Evolutionary conservation across 1,284 basidiomycete species (phyloP), one percentile per base, ranked within the genome.

Genomic region (Cutaneotrichosporon sp.): DNA sequence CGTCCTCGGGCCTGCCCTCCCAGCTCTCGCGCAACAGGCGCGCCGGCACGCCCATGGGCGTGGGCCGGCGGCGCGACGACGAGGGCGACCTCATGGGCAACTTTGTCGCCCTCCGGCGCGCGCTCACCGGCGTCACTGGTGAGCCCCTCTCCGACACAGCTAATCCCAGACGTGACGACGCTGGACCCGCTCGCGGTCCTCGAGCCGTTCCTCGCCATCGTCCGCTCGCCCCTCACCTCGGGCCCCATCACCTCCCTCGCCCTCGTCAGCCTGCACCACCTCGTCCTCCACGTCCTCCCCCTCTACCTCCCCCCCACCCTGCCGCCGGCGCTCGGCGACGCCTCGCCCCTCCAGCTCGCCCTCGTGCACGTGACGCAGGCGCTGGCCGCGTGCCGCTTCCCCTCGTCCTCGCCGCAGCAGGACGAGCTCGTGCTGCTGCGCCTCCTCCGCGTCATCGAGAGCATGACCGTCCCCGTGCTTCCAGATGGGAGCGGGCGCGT

Each of bases 301-400:
- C 63, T 76, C 16, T 80, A 77, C 66, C 72, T 78, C 29, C 46
- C 62, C 5, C 59, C 85, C 86, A 67, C 70, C 2, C 67, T 66
- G 13, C 62, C 70, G 2, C 70, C 74, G 0, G 54, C 68, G 1
- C 49, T 67, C 1, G 58, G 68, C 51, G 65, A 72, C 2, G 72
- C 73, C 10, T 73, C 73, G 9, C 73, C 74, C 1, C 67, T 79
- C 11, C 77, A 79, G 45, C 77, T 83, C 34, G 89, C 90, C 5
- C 84, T 99, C 54, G 84, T 87, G 25, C 91, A 95, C 68, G 84
- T 97, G 59, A 95, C 94, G 73, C 89, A 86, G 61, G 89, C 95
- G 0, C 86, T 95, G 11, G 92, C 95, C 9, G 92, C 93, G 72
- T 98, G 95, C 84, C 94, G 97, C 78, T 99, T 99, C 75, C 97